phyloP scores from a whole-genome alignment of 768 basidiomycete genomes.

The Rhodosporidiobolus odoratus region DNA sequence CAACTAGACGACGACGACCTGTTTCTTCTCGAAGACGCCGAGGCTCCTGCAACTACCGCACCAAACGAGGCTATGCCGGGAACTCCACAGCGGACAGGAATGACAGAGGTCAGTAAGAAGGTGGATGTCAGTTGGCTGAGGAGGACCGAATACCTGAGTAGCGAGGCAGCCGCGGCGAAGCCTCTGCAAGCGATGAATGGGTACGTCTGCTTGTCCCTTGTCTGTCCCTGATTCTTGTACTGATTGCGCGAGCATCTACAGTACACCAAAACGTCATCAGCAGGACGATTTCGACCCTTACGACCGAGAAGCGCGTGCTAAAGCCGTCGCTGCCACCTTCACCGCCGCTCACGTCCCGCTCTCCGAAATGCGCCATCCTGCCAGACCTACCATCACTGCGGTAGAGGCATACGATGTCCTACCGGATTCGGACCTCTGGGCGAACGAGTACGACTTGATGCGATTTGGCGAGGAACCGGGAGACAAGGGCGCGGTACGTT shows the following conservation, averaged over 20 bases:
- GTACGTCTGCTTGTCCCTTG: neutral
- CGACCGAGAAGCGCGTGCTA: constrained; percentile 29
- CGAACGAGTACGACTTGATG: constrained; percentile 52
- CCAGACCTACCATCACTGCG: constrained; percentile 66
- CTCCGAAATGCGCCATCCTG: constrained; percentile 63
- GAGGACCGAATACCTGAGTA: constrained; percentile 74
- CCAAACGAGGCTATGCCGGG: constrained; percentile 15
- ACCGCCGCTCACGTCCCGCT: constrained; percentile 32
- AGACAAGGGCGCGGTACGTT: constrained; percentile 12
- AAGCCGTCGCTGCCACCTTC: constrained; percentile 38
- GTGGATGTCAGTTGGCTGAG: constrained; percentile 79
- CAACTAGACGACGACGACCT: constrained; percentile 42
- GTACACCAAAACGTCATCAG: constrained; percentile 6
- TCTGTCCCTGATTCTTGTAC: no score
- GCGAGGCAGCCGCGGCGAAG: constrained; percentile 18
- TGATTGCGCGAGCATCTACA: neutral
- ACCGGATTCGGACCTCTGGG: constrained; percentile 80
- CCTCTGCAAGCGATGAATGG: constrained; percentile 9
- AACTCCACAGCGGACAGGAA: constrained; percentile 40
- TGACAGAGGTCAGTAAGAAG: constrained; percentile 52
- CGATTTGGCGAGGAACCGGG: constrained; percentile 46
- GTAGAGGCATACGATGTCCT: constrained; percentile 75
- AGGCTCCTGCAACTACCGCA: constrained; percentile 45
- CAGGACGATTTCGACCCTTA: constrained; percentile 8
- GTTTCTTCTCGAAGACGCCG: constrained; percentile 61